Percentiles rank a stretch among this genome's conserved stretches.
These are phyloP conservation scores for Curvularia verruculosa DNA, from an alignment of 2,329 filamentous ascomycete genomes.

Conservation along the genomic window DNA sequence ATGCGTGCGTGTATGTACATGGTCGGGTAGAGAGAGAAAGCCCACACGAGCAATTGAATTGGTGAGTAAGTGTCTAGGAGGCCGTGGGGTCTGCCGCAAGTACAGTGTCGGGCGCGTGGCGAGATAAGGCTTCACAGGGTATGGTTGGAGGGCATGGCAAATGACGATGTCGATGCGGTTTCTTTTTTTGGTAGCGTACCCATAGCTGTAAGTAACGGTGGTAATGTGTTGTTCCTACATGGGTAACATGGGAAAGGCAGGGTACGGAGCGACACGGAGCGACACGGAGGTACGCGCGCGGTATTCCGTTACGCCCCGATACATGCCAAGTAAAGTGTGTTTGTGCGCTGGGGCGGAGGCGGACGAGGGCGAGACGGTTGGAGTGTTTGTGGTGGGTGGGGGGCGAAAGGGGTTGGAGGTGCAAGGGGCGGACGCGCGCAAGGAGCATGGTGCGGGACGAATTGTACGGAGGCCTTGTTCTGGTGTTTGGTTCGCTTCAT, in stretches of 20 bases:
- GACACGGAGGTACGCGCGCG: not conserved
- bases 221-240: too few relatives aligned
- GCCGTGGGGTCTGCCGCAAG: not conserved
- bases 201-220: too few relatives aligned
- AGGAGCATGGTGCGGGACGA: not conserved
- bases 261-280: not conserved
- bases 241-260: too few relatives aligned
- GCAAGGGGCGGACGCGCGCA: not conserved
- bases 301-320: not conserved
- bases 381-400: conserved; percentile 10
- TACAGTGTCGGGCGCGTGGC: not conserved
- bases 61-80: too few relatives aligned
- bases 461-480: not conserved
- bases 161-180: not conserved
- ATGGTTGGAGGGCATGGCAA: not conserved
- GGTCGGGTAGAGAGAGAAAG: too few relatives aligned
- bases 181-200: not conserved
- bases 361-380: conserved; percentile 8
- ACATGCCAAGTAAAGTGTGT: not conserved
- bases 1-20: too few relatives aligned
- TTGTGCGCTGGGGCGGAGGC: not conserved
- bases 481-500: not conserved
- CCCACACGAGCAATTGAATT: too few relatives aligned
- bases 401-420: not conserved
- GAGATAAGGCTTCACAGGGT: not conserved